These are phyloP conservation scores for Iris macrosiphon DNA, from an alignment of 106 monocot genomes.

Conservation along the genomic window DNA sequence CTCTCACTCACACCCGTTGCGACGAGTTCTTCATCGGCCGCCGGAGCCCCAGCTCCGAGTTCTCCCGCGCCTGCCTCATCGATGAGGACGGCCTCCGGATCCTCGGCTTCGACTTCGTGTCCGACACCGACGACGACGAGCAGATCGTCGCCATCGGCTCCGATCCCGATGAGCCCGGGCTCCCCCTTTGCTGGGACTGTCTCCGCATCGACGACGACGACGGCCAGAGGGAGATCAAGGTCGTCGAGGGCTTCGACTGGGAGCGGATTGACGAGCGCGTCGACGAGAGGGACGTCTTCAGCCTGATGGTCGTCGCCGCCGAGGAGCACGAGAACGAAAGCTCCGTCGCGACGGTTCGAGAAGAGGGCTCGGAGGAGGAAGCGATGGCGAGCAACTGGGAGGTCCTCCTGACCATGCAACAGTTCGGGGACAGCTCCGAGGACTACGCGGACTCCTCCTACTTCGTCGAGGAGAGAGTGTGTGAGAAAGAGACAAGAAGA, in stretches of 20 bases:
- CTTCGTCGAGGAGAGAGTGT: constrained; percentile 41
- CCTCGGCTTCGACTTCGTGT: constrained; percentile 23
- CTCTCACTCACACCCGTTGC: no score
- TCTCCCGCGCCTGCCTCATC: constrained; percentile 12
- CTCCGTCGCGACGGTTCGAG: not conserved
- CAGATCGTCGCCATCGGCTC: constrained; percentile 25
- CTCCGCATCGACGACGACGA: constrained; percentile 48
- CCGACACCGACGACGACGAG: constrained; percentile 38
- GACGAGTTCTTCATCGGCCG: constrained; percentile 26
- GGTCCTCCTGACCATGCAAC: constrained; percentile 37
- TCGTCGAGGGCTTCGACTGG: constrained; percentile 65
- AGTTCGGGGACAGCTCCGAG: constrained; percentile 2
- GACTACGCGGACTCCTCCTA: constrained; percentile 22
- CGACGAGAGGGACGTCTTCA: constrained; percentile 18
- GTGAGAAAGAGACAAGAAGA: no score
- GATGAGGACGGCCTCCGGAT: constrained; percentile 17
- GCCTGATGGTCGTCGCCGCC: not conserved
- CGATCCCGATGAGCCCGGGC: not conserved
- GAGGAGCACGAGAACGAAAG: not conserved
- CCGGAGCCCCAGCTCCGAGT: constrained; percentile 22
- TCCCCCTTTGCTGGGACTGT: constrained; percentile 52
- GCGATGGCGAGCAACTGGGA: constrained; percentile 45
- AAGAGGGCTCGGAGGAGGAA: not conserved
- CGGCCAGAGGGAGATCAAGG: constrained; percentile 17
- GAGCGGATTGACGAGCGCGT: constrained; percentile 56